These are phyloP conservation scores for Trichophyton schoenleinii DNA, from an alignment of 2,329 filamentous ascomycete genomes.

Conservation along the genomic window DNA sequence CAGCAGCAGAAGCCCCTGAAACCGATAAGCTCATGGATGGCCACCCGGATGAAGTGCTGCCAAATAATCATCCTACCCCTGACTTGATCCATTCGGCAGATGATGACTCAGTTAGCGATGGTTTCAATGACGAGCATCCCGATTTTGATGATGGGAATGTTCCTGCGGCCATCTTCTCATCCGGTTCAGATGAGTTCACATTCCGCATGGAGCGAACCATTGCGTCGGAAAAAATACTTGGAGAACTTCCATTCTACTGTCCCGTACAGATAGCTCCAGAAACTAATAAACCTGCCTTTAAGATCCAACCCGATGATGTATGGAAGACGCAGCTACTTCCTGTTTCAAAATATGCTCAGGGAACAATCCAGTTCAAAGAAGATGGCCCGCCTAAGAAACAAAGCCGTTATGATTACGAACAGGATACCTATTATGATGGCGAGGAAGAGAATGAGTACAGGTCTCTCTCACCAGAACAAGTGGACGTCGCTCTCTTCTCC, in stretches of 20 bases:
- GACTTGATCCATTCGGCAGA: constrained; percentile 55
- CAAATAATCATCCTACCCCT: constrained; percentile 45
- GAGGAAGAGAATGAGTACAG: constrained; percentile 31
- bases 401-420: constrained; percentile 63
- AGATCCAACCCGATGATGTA: constrained; percentile 53
- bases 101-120: constrained; percentile 43
- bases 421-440: constrained; percentile 31
- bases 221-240: constrained; percentile 61
- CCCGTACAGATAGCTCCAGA: constrained; percentile 45
- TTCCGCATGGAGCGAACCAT: constrained; percentile 65
- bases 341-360: constrained; percentile 75
- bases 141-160: constrained; percentile 36
- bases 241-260: constrained; percentile 70
- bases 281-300: constrained; percentile 44
- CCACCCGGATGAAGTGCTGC: constrained; percentile 18
- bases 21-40: background rate
- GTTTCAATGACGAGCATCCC: constrained; percentile 34
- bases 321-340: constrained; percentile 71
- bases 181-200: constrained; percentile 70
- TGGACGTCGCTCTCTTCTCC: constrained; percentile 74
- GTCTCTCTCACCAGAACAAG: constrained; percentile 52
- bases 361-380: constrained; percentile 59
- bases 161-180: constrained; percentile 68
- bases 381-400: constrained; percentile 58
- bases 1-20: constrained; percentile 12